Base-by-base conservation (phyloP, 2,329 filamentous ascomycete species). In the Trichoderma lentiforme region DNA sequence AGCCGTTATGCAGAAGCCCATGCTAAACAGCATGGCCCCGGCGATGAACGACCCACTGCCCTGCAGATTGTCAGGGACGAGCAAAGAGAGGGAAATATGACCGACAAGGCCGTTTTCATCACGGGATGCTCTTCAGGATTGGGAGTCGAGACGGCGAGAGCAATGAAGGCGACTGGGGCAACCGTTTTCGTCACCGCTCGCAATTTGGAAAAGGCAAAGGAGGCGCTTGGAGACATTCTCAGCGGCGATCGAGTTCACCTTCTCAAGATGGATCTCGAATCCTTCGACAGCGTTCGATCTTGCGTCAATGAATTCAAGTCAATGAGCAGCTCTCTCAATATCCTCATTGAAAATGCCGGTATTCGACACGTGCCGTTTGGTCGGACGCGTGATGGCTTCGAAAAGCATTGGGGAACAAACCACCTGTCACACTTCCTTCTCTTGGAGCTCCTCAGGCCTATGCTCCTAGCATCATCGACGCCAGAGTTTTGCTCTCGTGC, bases 261-360 rank as follows among this genome's bases (percentile, higher is more conserved):
- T 4, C 60, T 79, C n/a, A 64, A 73, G 3, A 61, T 81, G 5
- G 76, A 80, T 21, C 73, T 80, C 3, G 74, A 73, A 6, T 77
- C 76, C 0, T 70, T 80, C 0, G 73, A 73, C 4, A 79, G 75
- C 3, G 76, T 81, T 12, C 75, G 76, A 6, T 24, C 72, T 12
- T 73, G 76, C 6, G 74, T 75, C 18, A 68, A 66, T 1, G 43
- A 75, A 4, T 74, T 81, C 6, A 65, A 74, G 6, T 51, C 72
- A 1, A 74, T 69, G 21, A 73, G 67, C 6, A 72, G 73, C 7
- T 75, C 73, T 15, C 60, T 80, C 47, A 78, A 76, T 60, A 74
- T 86, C 32, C 67, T 86, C 2, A 76, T 86, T 67, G 84, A 84
- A 73, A 86, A 83, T 66, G 85, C 85, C 0, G 84, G 80, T 14